Evolutionary conservation across 2,329 filamentous ascomycete species (phyloP).

Genomic region (Ceratocystis destructans): DNA sequence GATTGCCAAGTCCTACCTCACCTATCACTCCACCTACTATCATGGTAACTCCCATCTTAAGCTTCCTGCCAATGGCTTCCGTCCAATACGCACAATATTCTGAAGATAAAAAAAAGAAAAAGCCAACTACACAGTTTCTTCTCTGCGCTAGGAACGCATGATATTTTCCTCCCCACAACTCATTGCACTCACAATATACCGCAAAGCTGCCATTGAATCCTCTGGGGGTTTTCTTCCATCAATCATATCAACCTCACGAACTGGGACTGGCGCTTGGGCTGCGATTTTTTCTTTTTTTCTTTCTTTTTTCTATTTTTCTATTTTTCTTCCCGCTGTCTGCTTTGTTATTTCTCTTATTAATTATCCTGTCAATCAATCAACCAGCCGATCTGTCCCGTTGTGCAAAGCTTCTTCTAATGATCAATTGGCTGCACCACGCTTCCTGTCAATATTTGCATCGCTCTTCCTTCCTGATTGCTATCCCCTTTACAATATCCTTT

Average conservation of each 20-base stretch:
- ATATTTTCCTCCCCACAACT: not conserved
- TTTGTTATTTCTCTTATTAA: slow-evolving; percentile 3
- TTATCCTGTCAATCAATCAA: not conserved
- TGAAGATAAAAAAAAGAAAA: not conserved
- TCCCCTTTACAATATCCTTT: not conserved
- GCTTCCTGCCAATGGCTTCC: not conserved
- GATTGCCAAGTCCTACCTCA: not conserved
- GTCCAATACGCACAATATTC: not conserved
- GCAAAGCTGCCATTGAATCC: not conserved
- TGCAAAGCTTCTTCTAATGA: not conserved
- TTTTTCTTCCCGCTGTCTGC: not conserved
- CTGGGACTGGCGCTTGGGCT: slow-evolving; percentile 2
- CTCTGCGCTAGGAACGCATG: not conserved
- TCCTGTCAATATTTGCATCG: not conserved
- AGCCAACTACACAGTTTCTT: not conserved
- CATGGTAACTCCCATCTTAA: not conserved
- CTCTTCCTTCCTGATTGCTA: not conserved
- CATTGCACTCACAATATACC: not conserved
- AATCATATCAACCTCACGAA: not conserved
- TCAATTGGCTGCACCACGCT: not conserved
- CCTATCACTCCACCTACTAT: not conserved
- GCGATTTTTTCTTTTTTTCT: not conserved
- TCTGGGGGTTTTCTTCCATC: not conserved
- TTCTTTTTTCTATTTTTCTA: not conserved
- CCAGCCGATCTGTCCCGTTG: not conserved